These are phyloP conservation scores for Tricholoma matsutake DNA, from an alignment of 768 basidiomycete genomes.

Conservation along the genomic window DNA sequence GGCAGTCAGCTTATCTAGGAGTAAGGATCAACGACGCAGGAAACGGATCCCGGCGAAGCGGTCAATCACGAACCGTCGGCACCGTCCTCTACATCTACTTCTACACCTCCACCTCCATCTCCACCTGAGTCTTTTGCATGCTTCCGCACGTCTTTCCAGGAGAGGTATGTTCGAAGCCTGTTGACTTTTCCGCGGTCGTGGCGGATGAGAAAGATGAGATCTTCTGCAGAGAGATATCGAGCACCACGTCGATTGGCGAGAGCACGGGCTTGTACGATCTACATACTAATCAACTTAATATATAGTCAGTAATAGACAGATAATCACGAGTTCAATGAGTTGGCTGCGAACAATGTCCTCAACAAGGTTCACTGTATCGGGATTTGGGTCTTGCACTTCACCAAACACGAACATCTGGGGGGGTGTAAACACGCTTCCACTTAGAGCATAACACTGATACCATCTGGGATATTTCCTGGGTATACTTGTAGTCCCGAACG, in stretches of 20 bases:
- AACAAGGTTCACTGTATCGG: slow-evolving; percentile 88
- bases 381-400: slow-evolving; percentile 86
- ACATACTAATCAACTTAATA: background rate
- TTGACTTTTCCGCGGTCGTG: slow-evolving; percentile 95
- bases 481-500: slow-evolving; percentile 77
- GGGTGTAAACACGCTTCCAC: background rate
- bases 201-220: slow-evolving; percentile 94
- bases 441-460: slow-evolving; percentile 30
- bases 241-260: slow-evolving; percentile 81
- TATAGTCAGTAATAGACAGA: background rate
- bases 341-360: slow-evolving; percentile 93
- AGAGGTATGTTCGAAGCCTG: slow-evolving; percentile 86
- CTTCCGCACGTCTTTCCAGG: slow-evolving; percentile 97
- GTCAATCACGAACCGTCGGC: slow-evolving; percentile 58
- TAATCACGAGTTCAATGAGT: slow-evolving; percentile 79
- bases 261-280: slow-evolving; percentile 89
- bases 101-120: slow-evolving; percentile 75
- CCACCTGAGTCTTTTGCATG: slow-evolving; percentile 90
- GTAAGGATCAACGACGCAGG: background rate
- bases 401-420: slow-evolving; percentile 96
- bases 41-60: background rate
- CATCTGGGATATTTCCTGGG: slow-evolving; percentile 94
- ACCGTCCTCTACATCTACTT: slow-evolving; percentile 84
- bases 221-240: slow-evolving; percentile 86
- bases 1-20: slow-evolving; percentile 68